Percentiles rank a stretch among this genome's conserved stretches.
phyloP scores from a whole-genome alignment of 2,329 filamentous ascomycete species.

The Waltergamsia citrina region DNA sequence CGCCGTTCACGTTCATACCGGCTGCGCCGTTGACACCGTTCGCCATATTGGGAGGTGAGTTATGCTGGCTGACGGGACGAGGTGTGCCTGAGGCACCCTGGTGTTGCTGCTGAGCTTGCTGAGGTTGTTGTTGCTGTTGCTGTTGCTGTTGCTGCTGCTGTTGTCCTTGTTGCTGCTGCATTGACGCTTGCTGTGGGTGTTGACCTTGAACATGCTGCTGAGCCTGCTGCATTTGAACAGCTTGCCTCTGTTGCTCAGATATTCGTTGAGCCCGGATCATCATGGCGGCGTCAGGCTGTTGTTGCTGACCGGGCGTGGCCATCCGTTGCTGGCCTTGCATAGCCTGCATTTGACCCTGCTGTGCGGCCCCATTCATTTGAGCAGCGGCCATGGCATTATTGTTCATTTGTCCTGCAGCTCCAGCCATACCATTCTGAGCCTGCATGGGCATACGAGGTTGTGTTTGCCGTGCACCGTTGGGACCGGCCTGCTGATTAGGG shows the following conservation, averaged over 20 bases:
- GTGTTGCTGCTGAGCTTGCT: slow-evolving; percentile 15
- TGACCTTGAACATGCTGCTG: slow-evolving; percentile 17
- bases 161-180: slow-evolving; percentile 26
- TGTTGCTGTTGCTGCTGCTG: slow-evolving; percentile 21
- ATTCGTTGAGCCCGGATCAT: slow-evolving; percentile 58
- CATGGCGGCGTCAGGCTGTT: slow-evolving; percentile 40
- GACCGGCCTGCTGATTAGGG: not conserved
- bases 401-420: not conserved
- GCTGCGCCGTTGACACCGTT: slow-evolving; percentile 14
- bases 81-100: slow-evolving; percentile 18
- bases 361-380: slow-evolving; percentile 45
- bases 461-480: slow-evolving; percentile 22
- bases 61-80: slow-evolving; percentile 26
- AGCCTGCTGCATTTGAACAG: slow-evolving; percentile 36
- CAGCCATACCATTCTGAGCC: slow-evolving; percentile 37
- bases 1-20: slow-evolving; percentile 9
- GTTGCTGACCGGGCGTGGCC: slow-evolving; percentile 27
- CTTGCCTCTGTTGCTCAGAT: slow-evolving; percentile 52
- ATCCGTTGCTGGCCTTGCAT: slow-evolving; percentile 49
- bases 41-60: slow-evolving; percentile 30
- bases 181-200: slow-evolving; percentile 17
- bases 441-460: slow-evolving; percentile 46
- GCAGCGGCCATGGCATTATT: slow-evolving; percentile 25
- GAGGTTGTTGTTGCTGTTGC: slow-evolving; percentile 14
- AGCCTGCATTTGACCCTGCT: slow-evolving; percentile 62